Evolutionary conservation across 1,284 basidiomycete genomes (phyloP).

Genomic region (Peniophora sp.): DNA sequence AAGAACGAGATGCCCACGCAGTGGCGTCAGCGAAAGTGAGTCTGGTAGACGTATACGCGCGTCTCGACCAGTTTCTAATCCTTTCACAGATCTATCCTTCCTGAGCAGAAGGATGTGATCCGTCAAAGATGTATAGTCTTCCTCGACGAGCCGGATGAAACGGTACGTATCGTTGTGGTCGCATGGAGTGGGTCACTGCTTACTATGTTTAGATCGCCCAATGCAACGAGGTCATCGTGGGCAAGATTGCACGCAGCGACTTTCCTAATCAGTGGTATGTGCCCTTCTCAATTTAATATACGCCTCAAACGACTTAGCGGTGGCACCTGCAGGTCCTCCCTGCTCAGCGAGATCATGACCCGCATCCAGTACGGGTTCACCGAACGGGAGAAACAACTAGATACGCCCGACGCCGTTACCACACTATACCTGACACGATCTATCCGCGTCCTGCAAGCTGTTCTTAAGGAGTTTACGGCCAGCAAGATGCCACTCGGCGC

Average conservation of each 20-base stretch:
- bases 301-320: background rate
- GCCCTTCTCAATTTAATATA: constrained; percentile 9
- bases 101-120: constrained; percentile 55
- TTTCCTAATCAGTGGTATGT: constrained; percentile 59
- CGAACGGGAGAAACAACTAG: background rate
- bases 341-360: background rate
- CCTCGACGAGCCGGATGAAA: constrained; percentile 66
- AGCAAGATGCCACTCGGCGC: constrained; percentile 62
- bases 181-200: background rate
- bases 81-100: constrained; percentile 47
- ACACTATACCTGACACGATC: constrained; percentile 26
- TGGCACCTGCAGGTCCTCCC: background rate
- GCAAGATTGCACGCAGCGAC: constrained; percentile 66
- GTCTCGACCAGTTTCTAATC: background rate
- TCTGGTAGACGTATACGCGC: background rate
- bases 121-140: constrained; percentile 53
- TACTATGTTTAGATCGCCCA: constrained; percentile 49
- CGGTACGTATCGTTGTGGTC: constrained; percentile 31
- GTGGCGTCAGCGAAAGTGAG: constrained; percentile 68
- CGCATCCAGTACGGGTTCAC: background rate
- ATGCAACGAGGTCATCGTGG: constrained; percentile 62
- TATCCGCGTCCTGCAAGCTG: constrained; percentile 50
- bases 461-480: constrained; percentile 61
- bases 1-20: constrained; percentile 63
- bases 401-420: background rate